These are phyloP conservation scores for Penicillium macrosclerotiorum DNA, from an alignment of 495 filamentous ascomycete species.

Conservation along the genomic window DNA sequence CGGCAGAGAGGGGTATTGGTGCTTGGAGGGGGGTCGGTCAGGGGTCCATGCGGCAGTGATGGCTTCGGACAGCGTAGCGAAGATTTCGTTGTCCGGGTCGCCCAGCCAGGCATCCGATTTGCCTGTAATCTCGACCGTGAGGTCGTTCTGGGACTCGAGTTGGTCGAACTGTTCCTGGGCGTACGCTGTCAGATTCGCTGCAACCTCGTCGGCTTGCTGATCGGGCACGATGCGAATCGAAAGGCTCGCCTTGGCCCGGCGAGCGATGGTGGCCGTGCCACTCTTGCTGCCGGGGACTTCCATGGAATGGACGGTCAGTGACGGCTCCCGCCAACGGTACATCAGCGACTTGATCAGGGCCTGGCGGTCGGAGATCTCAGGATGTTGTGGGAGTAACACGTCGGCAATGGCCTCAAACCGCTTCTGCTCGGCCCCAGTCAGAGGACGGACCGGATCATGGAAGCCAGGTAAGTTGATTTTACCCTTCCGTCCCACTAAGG, in stretches of 20 bases:
- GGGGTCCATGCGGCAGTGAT: constrained; percentile 76
- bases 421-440: constrained; percentile 72
- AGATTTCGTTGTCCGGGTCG: constrained; percentile 86
- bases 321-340: constrained; percentile 94
- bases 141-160: constrained; percentile 73
- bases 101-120: constrained; percentile 96
- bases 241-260: constrained; percentile 77
- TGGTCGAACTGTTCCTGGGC: constrained; percentile 68
- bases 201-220: constrained; percentile 76
- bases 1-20: constrained; percentile 32
- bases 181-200: constrained; percentile 60
- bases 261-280: constrained; percentile 85
- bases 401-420: constrained; percentile 82
- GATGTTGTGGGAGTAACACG: constrained; percentile 68
- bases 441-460: constrained; percentile 74
- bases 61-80: constrained; percentile 81
- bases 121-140: constrained; percentile 82
- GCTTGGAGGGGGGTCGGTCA: constrained; percentile 25
- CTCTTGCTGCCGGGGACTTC: constrained; percentile 60
- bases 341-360: constrained; percentile 75
- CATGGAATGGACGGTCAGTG: constrained; percentile 88
- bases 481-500: constrained; percentile 64
- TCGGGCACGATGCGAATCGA: constrained; percentile 93
- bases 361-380: constrained; percentile 63
- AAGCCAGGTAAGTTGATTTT: constrained; percentile 70